Percentiles rank a stretch among this genome's conserved stretches.
Evolutionary conservation across 352 stramenopile genomes (phyloP).

Genomic region (Thraustotheca clavata): DNA sequence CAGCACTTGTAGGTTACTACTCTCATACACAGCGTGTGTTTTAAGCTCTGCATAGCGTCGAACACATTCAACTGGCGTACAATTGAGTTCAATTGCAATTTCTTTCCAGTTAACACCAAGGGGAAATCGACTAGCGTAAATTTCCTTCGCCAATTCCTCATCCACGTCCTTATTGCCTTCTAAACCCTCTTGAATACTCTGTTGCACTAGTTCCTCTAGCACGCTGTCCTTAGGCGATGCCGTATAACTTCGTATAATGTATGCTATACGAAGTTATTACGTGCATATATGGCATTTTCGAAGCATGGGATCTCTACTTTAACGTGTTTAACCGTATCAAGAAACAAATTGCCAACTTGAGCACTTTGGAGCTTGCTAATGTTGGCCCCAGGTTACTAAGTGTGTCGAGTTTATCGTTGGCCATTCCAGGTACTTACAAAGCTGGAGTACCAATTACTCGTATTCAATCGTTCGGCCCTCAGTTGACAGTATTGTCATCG

Average conservation of each 20-base stretch:
- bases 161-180: conserved; percentile 31
- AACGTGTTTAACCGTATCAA: conserved; percentile 93
- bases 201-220: background rate
- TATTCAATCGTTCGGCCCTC: conserved; percentile 91
- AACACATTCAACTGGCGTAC: conserved; percentile 66
- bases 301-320: conserved; percentile 99
- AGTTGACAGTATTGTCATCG: conserved; percentile 95
- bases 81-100: conserved; percentile 42
- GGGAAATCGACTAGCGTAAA: conserved; percentile 68
- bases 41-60: conserved; percentile 53
- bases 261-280: too few relatives aligned
- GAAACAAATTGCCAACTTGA: conserved; percentile 92
- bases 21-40: background rate
- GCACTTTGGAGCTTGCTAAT: conserved; percentile 94
- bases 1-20: conserved; percentile 21
- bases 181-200: conserved; percentile 1
- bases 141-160: conserved; percentile 49
- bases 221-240: conserved; percentile 11
- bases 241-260: too few relatives aligned
- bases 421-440: conserved; percentile 92
- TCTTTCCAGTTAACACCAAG: conserved; percentile 78
- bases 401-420: conserved; percentile 92
- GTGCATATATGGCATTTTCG: too few relatives aligned
- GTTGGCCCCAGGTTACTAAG: conserved; percentile 94
- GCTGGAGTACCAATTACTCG: conserved; percentile 73